These are phyloP conservation scores for Stemphylium lycopersici DNA, from an alignment of 2,329 filamentous ascomycete genomes.

Conservation along the genomic window DNA sequence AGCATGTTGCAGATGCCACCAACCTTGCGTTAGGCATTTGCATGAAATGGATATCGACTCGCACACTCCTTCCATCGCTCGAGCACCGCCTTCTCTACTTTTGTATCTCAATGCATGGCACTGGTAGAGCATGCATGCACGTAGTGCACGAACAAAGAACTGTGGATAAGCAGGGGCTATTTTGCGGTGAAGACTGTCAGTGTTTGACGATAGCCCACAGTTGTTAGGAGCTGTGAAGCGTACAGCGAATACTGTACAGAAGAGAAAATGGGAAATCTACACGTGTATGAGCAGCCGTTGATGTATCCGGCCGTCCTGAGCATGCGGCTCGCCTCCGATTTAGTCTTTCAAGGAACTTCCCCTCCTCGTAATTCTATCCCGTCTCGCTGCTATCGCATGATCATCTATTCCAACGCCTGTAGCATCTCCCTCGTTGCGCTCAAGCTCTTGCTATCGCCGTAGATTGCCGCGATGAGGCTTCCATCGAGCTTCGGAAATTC, in stretches of 20 bases:
- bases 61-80: neutral
- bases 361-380: neutral
- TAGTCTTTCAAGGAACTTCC: neutral
- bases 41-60: neutral
- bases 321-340: neutral
- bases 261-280: neutral
- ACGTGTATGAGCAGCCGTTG: neutral
- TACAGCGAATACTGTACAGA: neutral
- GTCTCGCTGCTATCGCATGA: neutral
- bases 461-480: slow-evolving; percentile 54
- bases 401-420: slow-evolving; percentile 42
- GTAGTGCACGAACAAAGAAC: neutral
- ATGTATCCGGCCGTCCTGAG: neutral
- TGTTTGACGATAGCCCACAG: neutral
- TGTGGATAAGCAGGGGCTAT: neutral
- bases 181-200: neutral
- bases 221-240: neutral
- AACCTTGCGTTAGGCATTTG: no score
- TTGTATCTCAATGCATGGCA: neutral
- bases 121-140: neutral
- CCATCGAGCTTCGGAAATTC: slow-evolving; percentile 55
- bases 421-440: slow-evolving; percentile 55
- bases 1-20: no score
- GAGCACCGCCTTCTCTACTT: no score
- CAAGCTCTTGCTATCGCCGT: slow-evolving; percentile 50